Conservation (phyloP, 2,329 filamentous ascomycete genomes). For the Phoma sp. region DNA sequence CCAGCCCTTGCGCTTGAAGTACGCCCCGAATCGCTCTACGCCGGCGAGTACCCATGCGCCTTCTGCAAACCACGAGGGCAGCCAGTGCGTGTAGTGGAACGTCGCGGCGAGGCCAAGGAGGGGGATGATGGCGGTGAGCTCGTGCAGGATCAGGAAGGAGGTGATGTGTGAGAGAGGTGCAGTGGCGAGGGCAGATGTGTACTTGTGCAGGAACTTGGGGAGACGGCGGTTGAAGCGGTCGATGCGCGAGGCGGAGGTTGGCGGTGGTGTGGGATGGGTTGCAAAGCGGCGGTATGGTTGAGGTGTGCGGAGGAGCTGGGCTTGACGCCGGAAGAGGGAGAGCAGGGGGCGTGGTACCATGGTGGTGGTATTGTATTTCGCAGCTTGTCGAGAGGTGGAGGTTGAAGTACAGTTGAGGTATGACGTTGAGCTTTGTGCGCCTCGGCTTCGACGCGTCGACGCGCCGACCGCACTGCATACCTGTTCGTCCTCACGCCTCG, state of each 20-base stretch:
- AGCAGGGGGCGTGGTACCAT: slow-evolving; percentile 23
- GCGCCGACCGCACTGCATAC: slow-evolving; percentile 4
- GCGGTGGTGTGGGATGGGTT: slow-evolving; percentile 20
- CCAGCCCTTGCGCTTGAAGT: slow-evolving; percentile 81
- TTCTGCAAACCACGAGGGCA: slow-evolving; percentile 66
- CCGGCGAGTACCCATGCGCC: slow-evolving; percentile 65
- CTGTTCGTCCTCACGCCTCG: slow-evolving; percentile 13
- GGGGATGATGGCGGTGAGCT: slow-evolving; percentile 85
- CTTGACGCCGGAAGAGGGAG: not conserved
- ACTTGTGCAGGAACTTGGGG: slow-evolving; percentile 71
- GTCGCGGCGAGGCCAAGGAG: slow-evolving; percentile 74
- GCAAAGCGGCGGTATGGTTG: slow-evolving; percentile 24
- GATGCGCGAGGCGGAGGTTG: slow-evolving; percentile 40
- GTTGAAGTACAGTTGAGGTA: not conserved
- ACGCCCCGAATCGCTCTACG: slow-evolving; percentile 76
- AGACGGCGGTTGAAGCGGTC: slow-evolving; percentile 49
- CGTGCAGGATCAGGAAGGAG: slow-evolving; percentile 89
- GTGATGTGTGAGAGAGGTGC: slow-evolving; percentile 84
- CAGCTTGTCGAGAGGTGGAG: not conserved
- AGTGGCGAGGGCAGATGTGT: slow-evolving; percentile 71
- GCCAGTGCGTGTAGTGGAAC: slow-evolving; percentile 81
- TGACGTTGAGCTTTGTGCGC: slow-evolving; percentile 11
- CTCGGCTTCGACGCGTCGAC: slow-evolving; percentile 16
- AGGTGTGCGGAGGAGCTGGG: slow-evolving; percentile 1
- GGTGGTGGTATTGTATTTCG: not conserved